These are phyloP conservation scores for Stemphylium lycopersici DNA, from an alignment of 2,329 filamentous ascomycete species.

Conservation along the genomic window DNA sequence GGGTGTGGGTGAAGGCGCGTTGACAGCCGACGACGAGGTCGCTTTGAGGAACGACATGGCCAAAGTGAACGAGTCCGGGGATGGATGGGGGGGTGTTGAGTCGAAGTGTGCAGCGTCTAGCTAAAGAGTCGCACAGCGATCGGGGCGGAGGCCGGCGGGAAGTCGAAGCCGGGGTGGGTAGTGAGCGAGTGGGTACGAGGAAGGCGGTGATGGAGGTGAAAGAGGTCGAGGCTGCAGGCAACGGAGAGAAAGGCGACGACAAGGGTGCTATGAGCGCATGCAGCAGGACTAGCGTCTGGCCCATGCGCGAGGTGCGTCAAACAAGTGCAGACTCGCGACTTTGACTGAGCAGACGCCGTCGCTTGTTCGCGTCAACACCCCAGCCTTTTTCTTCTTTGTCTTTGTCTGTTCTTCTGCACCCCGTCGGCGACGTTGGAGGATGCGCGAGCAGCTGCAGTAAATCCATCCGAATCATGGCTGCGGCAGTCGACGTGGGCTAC, in stretches of 20 bases:
- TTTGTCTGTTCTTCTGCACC: conserved; percentile 14
- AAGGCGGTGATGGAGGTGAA: not conserved
- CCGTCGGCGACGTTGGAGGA: conserved; percentile 10
- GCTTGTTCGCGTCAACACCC: conserved; percentile 26
- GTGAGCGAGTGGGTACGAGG: conserved; percentile 10
- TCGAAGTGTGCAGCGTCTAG: conserved; percentile 38
- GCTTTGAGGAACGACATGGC: conserved; percentile 47
- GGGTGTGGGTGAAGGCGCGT: conserved; percentile 67
- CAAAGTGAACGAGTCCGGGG: not conserved
- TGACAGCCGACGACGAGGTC: conserved; percentile 44
- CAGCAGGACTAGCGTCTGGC: conserved; percentile 17
- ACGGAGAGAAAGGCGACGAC: conserved; percentile 7
- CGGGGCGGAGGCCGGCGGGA: not conserved
- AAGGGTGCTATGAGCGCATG: conserved; percentile 24
- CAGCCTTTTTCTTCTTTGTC: conserved; percentile 35
- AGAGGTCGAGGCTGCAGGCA: not conserved
- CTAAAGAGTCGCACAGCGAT: conserved; percentile 40
- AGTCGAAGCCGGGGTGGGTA: not conserved
- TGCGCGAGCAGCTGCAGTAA: conserved; percentile 29
- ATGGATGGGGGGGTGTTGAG: not conserved
- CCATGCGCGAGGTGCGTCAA: conserved; percentile 23
- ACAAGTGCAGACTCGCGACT: conserved; percentile 31
- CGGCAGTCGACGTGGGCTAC: conserved; percentile 72
- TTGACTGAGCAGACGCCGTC: conserved; percentile 6
- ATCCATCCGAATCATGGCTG: conserved; percentile 59